A percentile compares a stretch with the other conserved stretches of the same genome.
phyloP scores from a whole-genome alignment of 108 stramenopile species.

The Skeletonema tropicum region DNA sequence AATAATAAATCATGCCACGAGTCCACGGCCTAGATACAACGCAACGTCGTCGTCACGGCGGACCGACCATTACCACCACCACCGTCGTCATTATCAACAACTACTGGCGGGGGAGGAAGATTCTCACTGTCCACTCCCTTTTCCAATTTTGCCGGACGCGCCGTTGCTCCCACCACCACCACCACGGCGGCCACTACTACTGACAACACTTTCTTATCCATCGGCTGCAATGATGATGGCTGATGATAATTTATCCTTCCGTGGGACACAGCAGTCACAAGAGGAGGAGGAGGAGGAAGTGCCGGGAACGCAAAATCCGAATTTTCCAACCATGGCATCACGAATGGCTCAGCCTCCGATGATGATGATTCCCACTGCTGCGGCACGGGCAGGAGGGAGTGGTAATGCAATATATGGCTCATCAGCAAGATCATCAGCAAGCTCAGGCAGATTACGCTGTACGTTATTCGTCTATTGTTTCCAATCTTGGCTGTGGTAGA shows the following conservation, averaged over 20 bases:
- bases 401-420: no score
- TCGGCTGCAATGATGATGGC: not conserved
- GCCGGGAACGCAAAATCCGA: not conserved
- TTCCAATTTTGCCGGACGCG: not conserved
- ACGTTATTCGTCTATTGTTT: not conserved
- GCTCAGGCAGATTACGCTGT: not conserved
- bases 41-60: slow-evolving; percentile 1
- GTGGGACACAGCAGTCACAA: not conserved
- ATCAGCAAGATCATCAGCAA: no score
- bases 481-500: no score
- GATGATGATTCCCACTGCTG: not conserved
- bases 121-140: slow-evolving; percentile 43
- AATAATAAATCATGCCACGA: not conserved
- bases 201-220: not conserved
- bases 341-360: not conserved
- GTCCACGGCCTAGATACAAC: not conserved
- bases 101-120: slow-evolving; percentile 7
- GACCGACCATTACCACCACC: not conserved
- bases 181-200: not conserved
- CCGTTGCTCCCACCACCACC: slow-evolving; percentile 1
- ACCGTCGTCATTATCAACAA: not conserved
- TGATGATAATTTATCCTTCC: not conserved
- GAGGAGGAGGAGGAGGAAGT: slow-evolving; percentile 1
- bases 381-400: not conserved
- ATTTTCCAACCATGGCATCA: not conserved